Evolutionary conservation across 306 rosid genomes (phyloP).

Genomic region (Glycyrrhiza uralensis): DNA sequence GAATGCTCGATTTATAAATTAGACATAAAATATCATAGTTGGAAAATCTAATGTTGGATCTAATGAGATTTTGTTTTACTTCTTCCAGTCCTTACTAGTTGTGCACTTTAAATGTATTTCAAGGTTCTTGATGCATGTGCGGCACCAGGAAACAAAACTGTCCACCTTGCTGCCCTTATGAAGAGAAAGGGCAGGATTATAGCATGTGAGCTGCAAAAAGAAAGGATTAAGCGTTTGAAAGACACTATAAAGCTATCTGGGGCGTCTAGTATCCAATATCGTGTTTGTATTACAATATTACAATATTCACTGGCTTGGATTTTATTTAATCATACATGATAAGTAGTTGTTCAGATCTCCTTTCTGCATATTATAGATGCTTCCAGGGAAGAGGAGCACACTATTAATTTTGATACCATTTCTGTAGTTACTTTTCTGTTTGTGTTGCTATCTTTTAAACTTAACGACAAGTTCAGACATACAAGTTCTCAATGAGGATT

Average conservation of each 20-base stretch:
- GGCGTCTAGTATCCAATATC: conserved; percentile 72
- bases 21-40: neutral
- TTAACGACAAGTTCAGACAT: conserved; percentile 65
- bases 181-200: conserved; percentile 65
- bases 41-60: neutral
- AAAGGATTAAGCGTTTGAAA: conserved; percentile 63
- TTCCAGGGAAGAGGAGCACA: neutral
- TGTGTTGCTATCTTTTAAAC: conserved; percentile 24
- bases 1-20: neutral
- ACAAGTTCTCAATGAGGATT: conserved; percentile 73
- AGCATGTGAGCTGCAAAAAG: conserved; percentile 77
- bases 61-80: neutral
- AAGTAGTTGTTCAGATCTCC: neutral
- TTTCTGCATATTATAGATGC: conserved; percentile 2
- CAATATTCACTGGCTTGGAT: neutral
- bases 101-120: conserved; percentile 34
- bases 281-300: neutral
- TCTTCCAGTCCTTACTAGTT: neutral
- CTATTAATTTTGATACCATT: neutral
- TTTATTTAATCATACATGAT: neutral
- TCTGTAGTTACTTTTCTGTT: neutral
- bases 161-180: conserved; percentile 92
- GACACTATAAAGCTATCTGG: conserved; percentile 79
- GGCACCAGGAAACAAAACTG: conserved; percentile 96
- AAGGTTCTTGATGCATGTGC: conserved; percentile 96